Conservation (phyloP, 192 early-diverging fungal genomes). For the Umbelopsis isabellina region DNA sequence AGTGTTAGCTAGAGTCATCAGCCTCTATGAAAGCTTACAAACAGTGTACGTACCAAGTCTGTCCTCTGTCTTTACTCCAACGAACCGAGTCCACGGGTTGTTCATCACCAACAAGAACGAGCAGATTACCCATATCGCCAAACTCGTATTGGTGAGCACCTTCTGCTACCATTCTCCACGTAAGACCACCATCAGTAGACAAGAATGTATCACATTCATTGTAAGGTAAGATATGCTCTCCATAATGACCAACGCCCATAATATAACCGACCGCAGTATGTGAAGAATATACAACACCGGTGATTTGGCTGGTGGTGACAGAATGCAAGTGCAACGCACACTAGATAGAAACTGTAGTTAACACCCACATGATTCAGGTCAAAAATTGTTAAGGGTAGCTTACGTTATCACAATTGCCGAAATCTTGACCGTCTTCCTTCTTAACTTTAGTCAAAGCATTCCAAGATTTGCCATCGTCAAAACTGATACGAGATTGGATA, state of each 20-base stretch:
- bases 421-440: slow-evolving; percentile 26
- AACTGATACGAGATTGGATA: slow-evolving; percentile 78
- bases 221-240: slow-evolving; percentile 68
- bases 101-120: slow-evolving; percentile 74
- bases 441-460: slow-evolving; percentile 51
- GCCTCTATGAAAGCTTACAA: not conserved
- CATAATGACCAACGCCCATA: slow-evolving; percentile 92
- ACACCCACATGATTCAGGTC: not conserved
- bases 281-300: slow-evolving; percentile 76
- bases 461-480: slow-evolving; percentile 88
- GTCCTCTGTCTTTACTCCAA: slow-evolving; percentile 82
- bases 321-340: slow-evolving; percentile 91
- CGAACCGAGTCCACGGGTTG: slow-evolving; percentile 54
- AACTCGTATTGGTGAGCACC: slow-evolving; percentile 87
- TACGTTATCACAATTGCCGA: slow-evolving; percentile 28
- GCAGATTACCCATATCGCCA: slow-evolving; percentile 76
- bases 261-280: slow-evolving; percentile 78
- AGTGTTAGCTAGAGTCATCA: not conserved
- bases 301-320: slow-evolving; percentile 66
- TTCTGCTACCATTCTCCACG: slow-evolving; percentile 66
- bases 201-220: slow-evolving; percentile 84
- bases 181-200: slow-evolving; percentile 81
- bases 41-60: slow-evolving; percentile 58
- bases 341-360: slow-evolving; percentile 33
- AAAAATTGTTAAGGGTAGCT: not conserved